Evolutionary conservation across 495 filamentous ascomycete genomes (phyloP), one percentile per base, ranked within the genome.

Genomic region (Cairneyella variabilis): DNA sequence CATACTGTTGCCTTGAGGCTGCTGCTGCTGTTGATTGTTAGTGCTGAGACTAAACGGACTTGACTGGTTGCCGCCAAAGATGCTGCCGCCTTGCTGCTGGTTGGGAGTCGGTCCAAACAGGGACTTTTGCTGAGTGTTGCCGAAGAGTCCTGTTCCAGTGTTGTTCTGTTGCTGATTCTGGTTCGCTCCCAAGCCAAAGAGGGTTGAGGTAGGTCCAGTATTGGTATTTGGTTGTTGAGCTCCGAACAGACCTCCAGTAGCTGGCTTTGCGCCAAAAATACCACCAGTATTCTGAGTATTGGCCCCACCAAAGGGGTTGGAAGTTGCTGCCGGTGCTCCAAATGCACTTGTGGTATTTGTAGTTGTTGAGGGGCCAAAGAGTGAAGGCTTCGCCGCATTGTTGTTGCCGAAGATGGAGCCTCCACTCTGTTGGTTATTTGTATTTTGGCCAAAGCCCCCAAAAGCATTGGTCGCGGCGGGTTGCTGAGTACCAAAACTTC

Each of bases 111-210:
- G 27, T 3, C 83, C 84, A 56, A 93, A 92, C 23, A 95, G 64
- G 3, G 69, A 67, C 58, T 73, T 76, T 54, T 61, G 66, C 54
- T 74, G 69, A 17, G 62, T 64, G 39, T 61, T 66, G 7, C 75
- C 72, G 54, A 80, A 80, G 11, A 82, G 43, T 25, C 66, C 47
- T 22, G 59, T 53, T 6, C 46, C 44, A 43, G 71, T 70, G 23
- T 63, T 64, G 32, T 69, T 68, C 49, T 83, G 82, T 63, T 84
- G 85, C 62, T 84, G 84, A 44, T 67, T 74, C 60, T 88, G 84
- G 34, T 71, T 75, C 30, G 62, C 70, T 18, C 3, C 21, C 32
- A 32, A 32, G 52, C 42, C 69, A 66, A 62, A 52, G 54, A 56
- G 64, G n/a, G 75, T 72, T 48, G 83, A 83, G 26, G 82, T 61